Conservation (phyloP, 805 yeast species). For the Naumovozyma castellii region DNA sequence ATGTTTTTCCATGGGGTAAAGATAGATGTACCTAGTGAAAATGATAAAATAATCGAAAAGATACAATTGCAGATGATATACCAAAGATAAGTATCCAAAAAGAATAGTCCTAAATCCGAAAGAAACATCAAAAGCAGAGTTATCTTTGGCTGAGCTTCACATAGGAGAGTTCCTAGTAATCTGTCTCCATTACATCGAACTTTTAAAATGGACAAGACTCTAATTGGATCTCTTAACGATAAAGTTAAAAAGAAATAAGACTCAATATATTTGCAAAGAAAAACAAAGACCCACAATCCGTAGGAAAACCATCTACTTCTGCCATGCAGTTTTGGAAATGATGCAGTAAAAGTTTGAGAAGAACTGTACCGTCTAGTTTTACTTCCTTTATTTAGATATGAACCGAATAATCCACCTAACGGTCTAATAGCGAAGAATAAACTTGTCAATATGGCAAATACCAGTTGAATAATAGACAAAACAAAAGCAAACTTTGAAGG, state of each 20-base stretch:
- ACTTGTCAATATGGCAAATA: constrained; percentile 45
- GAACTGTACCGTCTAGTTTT: constrained; percentile 39
- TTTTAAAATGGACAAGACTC: constrained; percentile 53
- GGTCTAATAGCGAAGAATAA: constrained; percentile 56
- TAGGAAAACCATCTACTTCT: constrained; percentile 51
- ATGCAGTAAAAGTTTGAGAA: constrained; percentile 48
- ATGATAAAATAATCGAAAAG: constrained; percentile 62
- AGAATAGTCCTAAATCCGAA: constrained; percentile 61
- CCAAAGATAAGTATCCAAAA: constrained; percentile 79
- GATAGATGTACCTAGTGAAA: constrained; percentile 68
- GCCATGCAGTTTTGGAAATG: constrained; percentile 44
- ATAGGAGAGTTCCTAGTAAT: constrained; percentile 42
- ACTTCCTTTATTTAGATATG: constrained; percentile 28
- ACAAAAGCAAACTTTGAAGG: constrained; percentile 30
- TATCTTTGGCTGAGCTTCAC: constrained; percentile 48
- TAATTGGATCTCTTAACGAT: constrained; percentile 61
- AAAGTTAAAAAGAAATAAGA: constrained; percentile 71
- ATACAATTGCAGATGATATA: constrained; percentile 71
- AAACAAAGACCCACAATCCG: constrained; percentile 61
- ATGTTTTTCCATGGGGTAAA: constrained; percentile 88
- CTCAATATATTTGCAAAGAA: constrained; percentile 59
- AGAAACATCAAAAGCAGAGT: constrained; percentile 44
- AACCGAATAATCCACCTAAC: constrained; percentile 43
- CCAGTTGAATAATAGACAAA: constrained; percentile 46
- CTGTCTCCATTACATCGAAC: constrained; percentile 55